Conservation (phyloP, 129 eudicot genomes). For the Centella asiatica region DNA sequence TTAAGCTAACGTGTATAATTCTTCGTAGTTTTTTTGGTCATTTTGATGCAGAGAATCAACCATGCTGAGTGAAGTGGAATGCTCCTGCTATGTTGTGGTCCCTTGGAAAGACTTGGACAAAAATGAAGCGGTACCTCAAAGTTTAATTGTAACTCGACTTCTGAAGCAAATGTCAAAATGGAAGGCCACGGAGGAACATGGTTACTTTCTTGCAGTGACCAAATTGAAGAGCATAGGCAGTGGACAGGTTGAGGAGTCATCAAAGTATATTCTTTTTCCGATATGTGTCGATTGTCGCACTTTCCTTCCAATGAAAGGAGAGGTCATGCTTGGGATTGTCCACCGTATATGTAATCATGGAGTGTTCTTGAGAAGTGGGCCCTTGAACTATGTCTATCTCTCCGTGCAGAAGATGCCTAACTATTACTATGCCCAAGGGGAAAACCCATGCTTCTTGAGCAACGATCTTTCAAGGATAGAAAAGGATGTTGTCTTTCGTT, state of each 20-base stretch:
- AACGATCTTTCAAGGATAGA: conserved; percentile 56
- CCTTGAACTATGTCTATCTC: conserved; percentile 48
- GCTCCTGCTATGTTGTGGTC: conserved; percentile 16
- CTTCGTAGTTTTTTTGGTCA: background rate
- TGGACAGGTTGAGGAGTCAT: conserved; percentile 15
- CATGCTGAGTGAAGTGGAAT: conserved; percentile 42
- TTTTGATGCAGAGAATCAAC: conserved; percentile 24
- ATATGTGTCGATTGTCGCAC: conserved; percentile 48
- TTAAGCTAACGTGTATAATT: background rate
- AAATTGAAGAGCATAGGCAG: conserved; percentile 41
- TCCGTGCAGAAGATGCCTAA: conserved; percentile 49
- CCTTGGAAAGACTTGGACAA: conserved; percentile 23
- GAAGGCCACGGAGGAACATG: conserved; percentile 36
- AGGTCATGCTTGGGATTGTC: conserved; percentile 55
- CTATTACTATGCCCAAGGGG: conserved; percentile 36
- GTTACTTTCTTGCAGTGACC: conserved; percentile 64
- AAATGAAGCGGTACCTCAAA: conserved; percentile 25
- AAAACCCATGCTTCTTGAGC: conserved; percentile 29
- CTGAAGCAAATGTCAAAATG: conserved; percentile 24
- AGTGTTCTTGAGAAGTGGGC: conserved; percentile 61
- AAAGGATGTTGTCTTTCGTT: conserved; percentile 48
- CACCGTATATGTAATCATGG: conserved; percentile 21
- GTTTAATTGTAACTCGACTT: conserved; percentile 29
- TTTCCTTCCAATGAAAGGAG: conserved; percentile 49
- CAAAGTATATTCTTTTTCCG: conserved; percentile 20